These are phyloP conservation scores for Abortiporus biennis DNA, from an alignment of 1,284 basidiomycete genomes.

Conservation along the genomic window DNA sequence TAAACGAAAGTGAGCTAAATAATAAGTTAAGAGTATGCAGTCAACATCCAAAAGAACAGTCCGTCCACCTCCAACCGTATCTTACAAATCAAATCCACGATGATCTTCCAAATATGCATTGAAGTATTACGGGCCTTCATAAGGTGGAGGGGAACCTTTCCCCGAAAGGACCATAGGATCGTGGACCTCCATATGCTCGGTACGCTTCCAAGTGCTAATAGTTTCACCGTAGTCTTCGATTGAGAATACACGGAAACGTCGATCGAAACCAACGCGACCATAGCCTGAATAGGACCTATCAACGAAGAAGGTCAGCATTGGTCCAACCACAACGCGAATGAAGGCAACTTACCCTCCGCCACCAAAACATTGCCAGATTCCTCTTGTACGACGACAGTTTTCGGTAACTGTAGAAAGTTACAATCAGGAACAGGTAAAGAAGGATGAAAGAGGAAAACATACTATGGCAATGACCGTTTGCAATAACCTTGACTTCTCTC, in stretches of 20 bases:
- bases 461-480: constrained; percentile 87
- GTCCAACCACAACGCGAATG: background rate
- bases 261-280: constrained; percentile 77
- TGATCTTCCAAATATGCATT: background rate
- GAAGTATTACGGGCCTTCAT: constrained; percentile 1
- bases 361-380: constrained; percentile 93
- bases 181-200: constrained; percentile 65
- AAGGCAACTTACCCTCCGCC: constrained; percentile 66
- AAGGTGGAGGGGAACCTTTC: constrained; percentile 22
- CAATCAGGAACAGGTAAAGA: constrained; percentile 8
- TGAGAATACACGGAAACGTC: constrained; percentile 84
- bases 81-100: background rate
- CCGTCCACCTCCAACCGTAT: too few species aligned
- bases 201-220: constrained; percentile 86
- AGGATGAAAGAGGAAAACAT: constrained; percentile 18
- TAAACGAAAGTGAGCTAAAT: too few species aligned
- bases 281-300: constrained; percentile 83
- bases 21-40: too few species aligned
- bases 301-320: constrained; percentile 7
- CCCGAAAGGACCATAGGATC: constrained; percentile 64
- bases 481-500: constrained; percentile 76
- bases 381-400: constrained; percentile 79
- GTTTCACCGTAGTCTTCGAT: constrained; percentile 86
- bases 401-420: constrained; percentile 58
- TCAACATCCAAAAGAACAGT: background rate